Evolutionary conservation across 768 basidiomycete genomes (phyloP).

Genomic region (Termitomyces sp.): DNA sequence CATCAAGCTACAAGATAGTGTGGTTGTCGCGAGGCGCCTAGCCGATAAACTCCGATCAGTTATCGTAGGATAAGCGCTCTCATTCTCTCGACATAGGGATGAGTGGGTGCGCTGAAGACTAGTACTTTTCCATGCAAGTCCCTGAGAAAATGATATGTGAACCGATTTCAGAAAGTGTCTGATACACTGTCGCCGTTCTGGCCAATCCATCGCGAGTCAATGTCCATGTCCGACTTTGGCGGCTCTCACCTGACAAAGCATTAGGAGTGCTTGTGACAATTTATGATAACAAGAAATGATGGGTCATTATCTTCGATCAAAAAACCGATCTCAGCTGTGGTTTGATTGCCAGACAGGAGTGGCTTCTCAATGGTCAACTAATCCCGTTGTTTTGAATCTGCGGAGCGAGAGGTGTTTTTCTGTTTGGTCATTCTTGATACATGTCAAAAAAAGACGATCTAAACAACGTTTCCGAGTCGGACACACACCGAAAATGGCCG

Average conservation of each 20-base stretch:
- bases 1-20: conserved; percentile 2
- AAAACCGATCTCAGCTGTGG: background rate
- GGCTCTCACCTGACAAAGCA: conserved; percentile 6
- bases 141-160: background rate
- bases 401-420: background rate
- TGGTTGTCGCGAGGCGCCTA: conserved; percentile 7
- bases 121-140: background rate
- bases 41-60: conserved; percentile 12
- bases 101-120: background rate
- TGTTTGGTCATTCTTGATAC: background rate
- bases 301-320: conserved; percentile 10
- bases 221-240: conserved; percentile 6
- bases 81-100: conserved; percentile 3
- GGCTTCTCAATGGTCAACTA: background rate
- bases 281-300: conserved; percentile 10
- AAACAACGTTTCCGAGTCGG: conserved; percentile 8
- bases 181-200: background rate
- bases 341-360: conserved; percentile 10
- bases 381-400: background rate
- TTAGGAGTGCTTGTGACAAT: conserved; percentile 3
- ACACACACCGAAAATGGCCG: background rate
- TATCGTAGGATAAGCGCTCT: conserved; percentile 10
- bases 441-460: background rate
- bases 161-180: conserved; percentile 4
- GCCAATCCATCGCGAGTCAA: background rate